Evolutionary conservation across 306 rosid species (phyloP).

Genomic region (Prinsepia uniflora): DNA sequence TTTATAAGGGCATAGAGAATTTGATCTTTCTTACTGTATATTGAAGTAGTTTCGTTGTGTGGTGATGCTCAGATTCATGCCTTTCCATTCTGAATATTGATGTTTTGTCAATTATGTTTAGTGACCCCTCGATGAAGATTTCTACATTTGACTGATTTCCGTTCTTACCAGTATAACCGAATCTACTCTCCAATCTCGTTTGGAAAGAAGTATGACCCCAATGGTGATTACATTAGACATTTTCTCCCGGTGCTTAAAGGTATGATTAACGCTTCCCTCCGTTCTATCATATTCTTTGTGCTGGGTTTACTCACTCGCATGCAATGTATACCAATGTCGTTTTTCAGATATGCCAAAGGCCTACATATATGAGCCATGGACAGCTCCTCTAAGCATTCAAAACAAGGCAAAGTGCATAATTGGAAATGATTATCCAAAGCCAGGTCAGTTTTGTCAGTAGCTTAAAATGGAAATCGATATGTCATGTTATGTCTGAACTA

Average conservation of each 20-base stretch:
- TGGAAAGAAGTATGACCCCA: conserved; percentile 93
- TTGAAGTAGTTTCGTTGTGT: neutral
- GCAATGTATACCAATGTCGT: conserved; percentile 17
- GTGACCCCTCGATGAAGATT: neutral
- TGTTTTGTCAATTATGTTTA: neutral
- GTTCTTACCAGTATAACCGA: conserved; percentile 67
- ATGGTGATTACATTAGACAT: conserved; percentile 74
- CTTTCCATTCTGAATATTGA: neutral
- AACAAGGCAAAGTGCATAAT: conserved; percentile 82
- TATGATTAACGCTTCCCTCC: conserved; percentile 24
- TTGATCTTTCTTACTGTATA: neutral
- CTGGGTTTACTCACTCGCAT: neutral
- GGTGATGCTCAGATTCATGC: conserved; percentile 14
- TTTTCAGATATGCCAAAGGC: conserved; percentile 77
- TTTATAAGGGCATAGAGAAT: neutral
- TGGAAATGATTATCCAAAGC: conserved; percentile 87
- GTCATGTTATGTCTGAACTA: neutral
- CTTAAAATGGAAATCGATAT: neutral
- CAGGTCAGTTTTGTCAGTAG: conserved; percentile 55
- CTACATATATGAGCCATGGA: conserved; percentile 96
- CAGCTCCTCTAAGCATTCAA: conserved; percentile 82
- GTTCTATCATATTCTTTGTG: conserved; percentile 19
- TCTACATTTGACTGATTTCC: conserved; percentile 18
- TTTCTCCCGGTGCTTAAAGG: conserved; percentile 84
- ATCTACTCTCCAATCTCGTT: conserved; percentile 82